A percentile compares a stretch with the other conserved stretches of the same genome.
phyloP scores from a whole-genome alignment of 148 eudicot genomes.

The Cornus kousa region DNA sequence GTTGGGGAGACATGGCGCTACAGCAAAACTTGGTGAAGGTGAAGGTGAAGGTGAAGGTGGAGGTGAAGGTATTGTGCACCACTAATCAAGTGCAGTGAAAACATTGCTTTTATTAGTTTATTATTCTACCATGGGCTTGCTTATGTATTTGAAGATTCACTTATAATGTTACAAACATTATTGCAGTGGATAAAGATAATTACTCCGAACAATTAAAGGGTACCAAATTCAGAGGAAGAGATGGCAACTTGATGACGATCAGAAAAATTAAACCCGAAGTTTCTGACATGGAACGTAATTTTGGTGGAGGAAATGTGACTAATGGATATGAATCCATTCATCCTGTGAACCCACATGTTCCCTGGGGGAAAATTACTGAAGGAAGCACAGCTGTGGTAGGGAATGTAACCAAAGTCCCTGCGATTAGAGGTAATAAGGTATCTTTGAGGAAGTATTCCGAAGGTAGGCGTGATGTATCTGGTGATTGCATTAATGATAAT shows the following conservation, averaged over 20 bases:
- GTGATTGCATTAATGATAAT: slow-evolving; percentile 31
- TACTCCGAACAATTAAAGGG: slow-evolving; percentile 36
- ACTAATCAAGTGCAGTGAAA: neutral
- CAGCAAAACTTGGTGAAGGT: slow-evolving; percentile 41
- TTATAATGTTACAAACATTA: neutral
- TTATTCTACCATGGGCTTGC: neutral
- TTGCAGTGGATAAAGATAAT: slow-evolving; percentile 47
- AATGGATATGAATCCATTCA: slow-evolving; percentile 38
- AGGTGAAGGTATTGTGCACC: slow-evolving; percentile 22
- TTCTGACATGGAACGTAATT: slow-evolving; percentile 32
- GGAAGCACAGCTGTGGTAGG: slow-evolving; percentile 27
- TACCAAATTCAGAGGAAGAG: slow-evolving; percentile 40
- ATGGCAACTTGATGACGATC: slow-evolving; percentile 58
- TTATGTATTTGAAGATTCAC: neutral
- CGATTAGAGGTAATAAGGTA: slow-evolving; percentile 40
- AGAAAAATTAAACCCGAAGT: slow-evolving; percentile 45
- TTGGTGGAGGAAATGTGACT: slow-evolving; percentile 30
- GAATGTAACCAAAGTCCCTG: slow-evolving; percentile 26
- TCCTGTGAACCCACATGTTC: slow-evolving; percentile 27
- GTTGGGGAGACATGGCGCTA: slow-evolving; percentile 25
- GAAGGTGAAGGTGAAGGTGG: slow-evolving; percentile 42
- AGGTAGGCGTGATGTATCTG: slow-evolving; percentile 30
- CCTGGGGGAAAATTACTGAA: slow-evolving; percentile 34
- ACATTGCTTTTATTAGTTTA: neutral
- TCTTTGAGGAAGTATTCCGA: slow-evolving; percentile 44